Evolutionary conservation across 148 eudicot species (phyloP).

Genomic region (Dysphania ambrosioides): DNA sequence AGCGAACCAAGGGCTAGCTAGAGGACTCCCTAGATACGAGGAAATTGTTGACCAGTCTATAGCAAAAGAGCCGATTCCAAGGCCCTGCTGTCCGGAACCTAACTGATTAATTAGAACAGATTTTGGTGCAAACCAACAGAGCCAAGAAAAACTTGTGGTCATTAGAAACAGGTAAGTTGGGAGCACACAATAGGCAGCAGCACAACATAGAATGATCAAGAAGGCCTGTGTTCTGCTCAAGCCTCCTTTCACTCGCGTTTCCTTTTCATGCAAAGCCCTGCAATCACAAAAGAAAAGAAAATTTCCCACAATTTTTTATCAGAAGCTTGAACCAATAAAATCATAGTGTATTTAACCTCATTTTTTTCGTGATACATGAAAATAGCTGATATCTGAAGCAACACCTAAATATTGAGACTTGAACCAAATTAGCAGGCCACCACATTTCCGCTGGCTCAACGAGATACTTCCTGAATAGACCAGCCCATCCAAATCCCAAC

Average conservation of each 20-base stretch:
- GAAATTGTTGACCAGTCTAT: slow-evolving; percentile 88
- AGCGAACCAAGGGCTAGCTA: slow-evolving; percentile 98
- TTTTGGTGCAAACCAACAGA: slow-evolving; percentile 69
- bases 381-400: neutral
- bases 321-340: neutral
- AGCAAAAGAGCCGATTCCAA: slow-evolving; percentile 76
- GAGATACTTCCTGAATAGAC: slow-evolving; percentile 62
- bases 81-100: slow-evolving; percentile 73
- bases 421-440: slow-evolving; percentile 78
- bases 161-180: slow-evolving; percentile 70
- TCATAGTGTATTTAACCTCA: neutral
- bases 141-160: slow-evolving; percentile 75
- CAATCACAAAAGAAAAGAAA: neutral
- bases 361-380: neutral
- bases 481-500: slow-evolving; percentile 90
- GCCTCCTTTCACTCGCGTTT: slow-evolving; percentile 50
- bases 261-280: slow-evolving; percentile 91
- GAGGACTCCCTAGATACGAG: slow-evolving; percentile 71
- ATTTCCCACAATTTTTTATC: neutral
- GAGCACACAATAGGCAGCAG: slow-evolving; percentile 66
- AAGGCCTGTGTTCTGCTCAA: slow-evolving; percentile 75
- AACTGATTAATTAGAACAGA: slow-evolving; percentile 70
- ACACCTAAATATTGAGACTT: slow-evolving; percentile 82
- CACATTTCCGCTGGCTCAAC: slow-evolving; percentile 89
- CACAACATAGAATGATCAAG: slow-evolving; percentile 51